Conservation (phyloP, 208 protist genomes). For the Trypanosoma melophagium region DNA sequence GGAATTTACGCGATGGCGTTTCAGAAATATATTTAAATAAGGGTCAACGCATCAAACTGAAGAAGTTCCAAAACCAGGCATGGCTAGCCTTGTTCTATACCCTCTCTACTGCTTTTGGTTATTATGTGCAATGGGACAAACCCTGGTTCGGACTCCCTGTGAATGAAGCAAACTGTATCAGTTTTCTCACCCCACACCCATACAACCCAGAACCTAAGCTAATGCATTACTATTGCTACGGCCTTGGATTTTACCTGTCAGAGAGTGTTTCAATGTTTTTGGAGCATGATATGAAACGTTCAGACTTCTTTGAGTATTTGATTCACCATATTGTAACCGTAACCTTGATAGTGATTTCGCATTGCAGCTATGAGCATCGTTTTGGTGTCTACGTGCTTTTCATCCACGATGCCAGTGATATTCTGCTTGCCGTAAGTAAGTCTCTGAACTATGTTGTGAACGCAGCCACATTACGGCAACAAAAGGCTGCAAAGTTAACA, state of each 20-base stretch:
- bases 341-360: constrained; percentile 52
- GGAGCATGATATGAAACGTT: constrained; percentile 52
- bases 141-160: constrained; percentile 65
- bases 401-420: constrained; percentile 74
- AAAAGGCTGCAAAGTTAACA: background rate
- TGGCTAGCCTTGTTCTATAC: constrained; percentile 70
- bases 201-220: constrained; percentile 43
- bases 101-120: constrained; percentile 52
- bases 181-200: constrained; percentile 54
- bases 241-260: constrained; percentile 66
- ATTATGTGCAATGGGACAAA: constrained; percentile 45
- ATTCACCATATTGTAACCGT: constrained; percentile 68
- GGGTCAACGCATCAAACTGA: constrained; percentile 37
- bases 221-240: constrained; percentile 67
- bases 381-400: constrained; percentile 71
- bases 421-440: constrained; percentile 65
- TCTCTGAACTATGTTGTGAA: constrained; percentile 55
- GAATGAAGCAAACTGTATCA: constrained; percentile 29
- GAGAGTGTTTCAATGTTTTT: constrained; percentile 57
- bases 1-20: constrained; percentile 28
- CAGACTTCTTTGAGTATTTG: constrained; percentile 69
- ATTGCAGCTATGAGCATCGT: constrained; percentile 62
- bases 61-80: constrained; percentile 78
- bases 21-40: constrained; percentile 31
- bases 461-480: constrained; percentile 29